Conservation (phyloP, 2,329 filamentous ascomycete species). For the Alternaria viburni region DNA sequence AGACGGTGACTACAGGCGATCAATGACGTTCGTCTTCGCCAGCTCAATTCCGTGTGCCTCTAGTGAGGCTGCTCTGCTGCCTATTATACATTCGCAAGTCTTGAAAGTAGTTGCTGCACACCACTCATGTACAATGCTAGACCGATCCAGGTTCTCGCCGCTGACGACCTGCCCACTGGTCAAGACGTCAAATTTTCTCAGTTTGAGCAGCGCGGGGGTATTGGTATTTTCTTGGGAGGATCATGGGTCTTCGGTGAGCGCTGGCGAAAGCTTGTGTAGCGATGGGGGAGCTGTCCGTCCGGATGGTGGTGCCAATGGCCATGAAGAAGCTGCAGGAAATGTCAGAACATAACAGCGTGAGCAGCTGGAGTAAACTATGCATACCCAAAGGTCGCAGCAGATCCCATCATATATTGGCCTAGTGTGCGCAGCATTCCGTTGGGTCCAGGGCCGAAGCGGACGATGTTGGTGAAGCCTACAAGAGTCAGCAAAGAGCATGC, state of each 20-base stretch:
- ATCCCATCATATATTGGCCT: conserved; percentile 96
- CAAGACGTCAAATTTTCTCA: conserved; percentile 36
- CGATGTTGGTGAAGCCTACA: conserved; percentile 87
- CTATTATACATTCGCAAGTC: conserved; percentile 19
- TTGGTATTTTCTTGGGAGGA: conserved; percentile 58
- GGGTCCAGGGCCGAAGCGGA: conserved; percentile 89
- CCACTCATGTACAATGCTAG: conserved; percentile 25
- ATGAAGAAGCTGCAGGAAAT: conserved; percentile 80
- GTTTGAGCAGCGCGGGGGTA: conserved; percentile 30
- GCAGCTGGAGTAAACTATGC: conserved; percentile 24
- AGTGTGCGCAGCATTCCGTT: conserved; percentile 94
- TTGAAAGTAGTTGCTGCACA: conserved; percentile 6
- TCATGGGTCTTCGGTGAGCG: conserved; percentile 72
- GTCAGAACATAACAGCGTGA: conserved; percentile 21
- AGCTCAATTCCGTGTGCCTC: neutral
- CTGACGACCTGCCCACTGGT: neutral
- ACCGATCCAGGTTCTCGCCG: conserved; percentile 2
- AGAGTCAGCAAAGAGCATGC: conserved; percentile 22
- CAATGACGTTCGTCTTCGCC: neutral
- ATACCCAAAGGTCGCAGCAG: conserved; percentile 94
- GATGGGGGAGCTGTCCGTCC: conserved; percentile 83
- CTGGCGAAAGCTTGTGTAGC: conserved; percentile 76
- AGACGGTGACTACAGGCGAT: neutral
- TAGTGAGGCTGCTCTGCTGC: neutral
- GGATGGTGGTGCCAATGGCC: conserved; percentile 96